Percentiles rank a stretch among this genome's conserved stretches.
These are phyloP conservation scores for Babesia caballi DNA, from an alignment of 169 alveolate genomes.

Conservation along the genomic window DNA sequence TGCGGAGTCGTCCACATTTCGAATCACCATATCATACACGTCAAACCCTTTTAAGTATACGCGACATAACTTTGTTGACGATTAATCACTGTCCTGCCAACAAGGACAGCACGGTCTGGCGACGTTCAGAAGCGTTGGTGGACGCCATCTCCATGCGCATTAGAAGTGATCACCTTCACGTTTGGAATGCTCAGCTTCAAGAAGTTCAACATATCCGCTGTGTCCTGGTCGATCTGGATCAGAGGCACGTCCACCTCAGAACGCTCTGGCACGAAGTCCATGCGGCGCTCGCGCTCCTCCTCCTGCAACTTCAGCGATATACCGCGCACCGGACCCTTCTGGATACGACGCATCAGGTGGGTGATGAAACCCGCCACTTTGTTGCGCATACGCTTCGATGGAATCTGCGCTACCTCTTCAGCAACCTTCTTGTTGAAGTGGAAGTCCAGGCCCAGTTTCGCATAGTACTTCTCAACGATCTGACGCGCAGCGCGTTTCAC, in stretches of 20 bases:
- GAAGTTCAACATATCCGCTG: conserved; percentile 85
- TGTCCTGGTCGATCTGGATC: conserved; percentile 85
- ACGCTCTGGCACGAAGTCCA: conserved; percentile 96
- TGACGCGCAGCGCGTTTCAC: conserved; percentile 99
- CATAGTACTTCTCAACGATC: conserved; percentile 97
- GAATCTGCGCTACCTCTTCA: conserved; percentile 98
- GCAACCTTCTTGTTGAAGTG: conserved; percentile 98
- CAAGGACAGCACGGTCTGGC: too few relatives aligned
- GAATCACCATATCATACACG: too few relatives aligned
- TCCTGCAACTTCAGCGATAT: conserved; percentile 99
- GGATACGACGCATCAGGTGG: conserved; percentile 91
- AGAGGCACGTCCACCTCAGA: conserved; percentile 89
- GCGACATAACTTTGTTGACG: too few relatives aligned
- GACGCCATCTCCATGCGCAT: conserved; percentile 41
- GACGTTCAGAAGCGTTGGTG: conserved; percentile 35
- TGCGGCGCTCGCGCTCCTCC: conserved; percentile 98
- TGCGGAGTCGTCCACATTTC: too few relatives aligned
- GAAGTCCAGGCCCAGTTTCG: conserved; percentile 95
- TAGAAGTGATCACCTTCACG: conserved; percentile 68
- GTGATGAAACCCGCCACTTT: conserved; percentile 97
- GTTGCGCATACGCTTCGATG: conserved; percentile 97
- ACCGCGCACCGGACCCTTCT: conserved; percentile 99
- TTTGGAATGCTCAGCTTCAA: conserved; percentile 79
- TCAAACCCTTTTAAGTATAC: too few relatives aligned
- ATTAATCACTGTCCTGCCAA: too few relatives aligned